Percentiles rank a stretch among this genome's conserved stretches.
Conservation (phyloP, 2,329 filamentous ascomycete species). For the Colletotrichum acutatum region DNA sequence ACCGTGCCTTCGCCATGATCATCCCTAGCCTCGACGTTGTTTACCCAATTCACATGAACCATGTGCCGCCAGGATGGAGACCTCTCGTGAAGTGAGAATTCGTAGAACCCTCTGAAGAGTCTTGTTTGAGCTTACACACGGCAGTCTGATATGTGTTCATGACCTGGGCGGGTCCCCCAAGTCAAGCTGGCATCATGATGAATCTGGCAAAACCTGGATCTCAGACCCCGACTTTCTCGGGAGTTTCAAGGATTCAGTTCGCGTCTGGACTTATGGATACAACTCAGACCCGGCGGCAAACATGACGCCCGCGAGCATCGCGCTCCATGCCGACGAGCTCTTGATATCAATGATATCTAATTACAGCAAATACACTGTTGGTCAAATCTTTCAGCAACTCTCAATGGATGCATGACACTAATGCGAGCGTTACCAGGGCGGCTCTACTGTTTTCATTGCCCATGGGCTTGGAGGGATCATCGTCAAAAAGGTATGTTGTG, state of each 20-base stretch:
- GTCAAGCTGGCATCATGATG: conserved; percentile 39
- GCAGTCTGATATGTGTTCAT: conserved; percentile 41
- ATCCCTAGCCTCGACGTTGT: conserved; percentile 30
- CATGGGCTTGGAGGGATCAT: conserved; percentile 41
- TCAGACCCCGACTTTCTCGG: conserved; percentile 40
- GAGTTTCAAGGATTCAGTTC: conserved; percentile 28
- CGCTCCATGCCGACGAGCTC: conserved; percentile 40
- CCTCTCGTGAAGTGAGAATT: conserved; percentile 17
- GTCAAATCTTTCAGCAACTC: not conserved
- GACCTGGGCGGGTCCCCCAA: conserved; percentile 37
- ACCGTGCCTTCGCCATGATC: conserved; percentile 9
- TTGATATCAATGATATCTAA: conserved; percentile 20
- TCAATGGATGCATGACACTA: no score
- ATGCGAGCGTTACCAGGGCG: conserved; percentile 28
- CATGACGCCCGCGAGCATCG: conserved; percentile 39
- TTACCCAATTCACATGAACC: conserved; percentile 13
- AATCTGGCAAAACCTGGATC: conserved; percentile 41
- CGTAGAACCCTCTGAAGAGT: not conserved
- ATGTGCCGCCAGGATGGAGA: conserved; percentile 21
- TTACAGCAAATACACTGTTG: conserved; percentile 22
- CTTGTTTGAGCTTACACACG: conserved; percentile 35
- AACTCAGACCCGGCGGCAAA: conserved; percentile 40
- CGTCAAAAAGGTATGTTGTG: conserved; percentile 38
- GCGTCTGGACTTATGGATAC: conserved; percentile 40
- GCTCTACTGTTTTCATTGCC: conserved; percentile 39